Evolutionary conservation across 768 basidiomycete genomes (phyloP).

Genomic region (Hortiboletus campestris): DNA sequence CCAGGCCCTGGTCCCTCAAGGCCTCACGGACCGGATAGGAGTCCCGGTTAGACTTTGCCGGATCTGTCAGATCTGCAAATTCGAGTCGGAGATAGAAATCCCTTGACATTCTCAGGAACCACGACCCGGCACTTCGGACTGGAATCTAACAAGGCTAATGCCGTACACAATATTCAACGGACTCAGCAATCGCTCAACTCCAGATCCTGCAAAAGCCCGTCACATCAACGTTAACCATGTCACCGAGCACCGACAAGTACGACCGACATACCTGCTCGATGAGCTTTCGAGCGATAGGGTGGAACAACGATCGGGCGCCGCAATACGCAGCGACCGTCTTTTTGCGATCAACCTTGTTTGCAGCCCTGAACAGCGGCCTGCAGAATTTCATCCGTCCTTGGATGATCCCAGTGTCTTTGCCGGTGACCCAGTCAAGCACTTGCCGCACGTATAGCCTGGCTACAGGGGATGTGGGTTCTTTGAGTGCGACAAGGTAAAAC

Average conservation of each 20-base stretch:
- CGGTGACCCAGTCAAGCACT: constrained; percentile 48
- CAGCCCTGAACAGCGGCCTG: constrained; percentile 43
- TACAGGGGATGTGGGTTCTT: constrained; percentile 32
- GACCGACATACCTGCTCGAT: constrained; percentile 44
- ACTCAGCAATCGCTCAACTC: not conserved
- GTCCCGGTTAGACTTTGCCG: too few relatives aligned
- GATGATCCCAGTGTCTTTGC: constrained; percentile 39
- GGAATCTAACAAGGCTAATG: too few relatives aligned
- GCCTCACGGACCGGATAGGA: too few relatives aligned
- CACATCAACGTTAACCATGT: not conserved
- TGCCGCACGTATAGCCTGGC: constrained; percentile 33
- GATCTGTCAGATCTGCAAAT: too few relatives aligned
- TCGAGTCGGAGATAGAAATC: too few relatives aligned
- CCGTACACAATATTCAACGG: too few relatives aligned
- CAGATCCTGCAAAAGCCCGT: constrained; percentile 23
- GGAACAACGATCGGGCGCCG: constrained; percentile 38
- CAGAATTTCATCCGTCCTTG: constrained; percentile 60
- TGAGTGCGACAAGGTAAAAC: constrained; percentile 51
- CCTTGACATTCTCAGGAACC: too few relatives aligned
- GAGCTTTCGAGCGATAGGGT: constrained; percentile 50
- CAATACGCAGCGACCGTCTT: constrained; percentile 38
- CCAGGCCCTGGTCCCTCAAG: too few relatives aligned
- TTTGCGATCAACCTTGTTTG: constrained; percentile 35
- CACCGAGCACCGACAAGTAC: not conserved
- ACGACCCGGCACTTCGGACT: too few relatives aligned